These are phyloP conservation scores for Botrytis fragariae DNA, from an alignment of 2,329 filamentous ascomycete genomes.

Conservation along the genomic window DNA sequence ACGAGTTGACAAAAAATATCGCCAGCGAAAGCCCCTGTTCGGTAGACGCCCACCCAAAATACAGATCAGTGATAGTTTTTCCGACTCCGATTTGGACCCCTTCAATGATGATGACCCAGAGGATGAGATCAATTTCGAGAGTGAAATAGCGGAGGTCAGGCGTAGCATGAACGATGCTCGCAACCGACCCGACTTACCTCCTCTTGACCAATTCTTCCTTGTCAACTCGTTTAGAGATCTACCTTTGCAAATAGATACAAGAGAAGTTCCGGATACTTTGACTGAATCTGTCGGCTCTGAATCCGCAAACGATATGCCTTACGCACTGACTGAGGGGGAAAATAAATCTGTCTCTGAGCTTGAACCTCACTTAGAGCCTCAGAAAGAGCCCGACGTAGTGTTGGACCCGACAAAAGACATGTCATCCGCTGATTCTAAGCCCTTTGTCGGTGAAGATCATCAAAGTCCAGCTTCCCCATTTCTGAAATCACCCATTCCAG, in stretches of 20 bases:
- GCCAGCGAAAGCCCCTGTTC: constrained; percentile 26
- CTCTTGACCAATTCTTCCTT: constrained; percentile 21
- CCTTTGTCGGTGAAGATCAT: background rate
- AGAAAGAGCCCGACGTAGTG: background rate
- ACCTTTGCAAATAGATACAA: constrained; percentile 11
- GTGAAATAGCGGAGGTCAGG: constrained; percentile 34
- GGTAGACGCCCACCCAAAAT: constrained; percentile 26
- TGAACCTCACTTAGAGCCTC: background rate
- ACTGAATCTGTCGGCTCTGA: background rate
- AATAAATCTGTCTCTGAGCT: background rate
- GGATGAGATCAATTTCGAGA: constrained; percentile 36
- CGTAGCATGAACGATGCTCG: constrained; percentile 27
- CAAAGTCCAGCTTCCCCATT: background rate
- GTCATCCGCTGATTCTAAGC: background rate
- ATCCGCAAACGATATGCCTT: background rate
- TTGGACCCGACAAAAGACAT: background rate
- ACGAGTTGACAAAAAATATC: constrained; percentile 1
- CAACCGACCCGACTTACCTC: constrained; percentile 29
- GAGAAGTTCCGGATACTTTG: background rate
- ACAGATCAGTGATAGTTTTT: constrained; percentile 22
- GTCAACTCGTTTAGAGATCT: constrained; percentile 27
- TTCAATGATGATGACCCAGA: constrained; percentile 35
- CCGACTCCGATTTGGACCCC: constrained; percentile 36
- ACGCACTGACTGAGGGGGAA: background rate
- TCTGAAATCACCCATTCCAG: background rate